phyloP scores from a whole-genome alignment of 108 stramenopile species.

The Asterionellopsis glacialis region DNA sequence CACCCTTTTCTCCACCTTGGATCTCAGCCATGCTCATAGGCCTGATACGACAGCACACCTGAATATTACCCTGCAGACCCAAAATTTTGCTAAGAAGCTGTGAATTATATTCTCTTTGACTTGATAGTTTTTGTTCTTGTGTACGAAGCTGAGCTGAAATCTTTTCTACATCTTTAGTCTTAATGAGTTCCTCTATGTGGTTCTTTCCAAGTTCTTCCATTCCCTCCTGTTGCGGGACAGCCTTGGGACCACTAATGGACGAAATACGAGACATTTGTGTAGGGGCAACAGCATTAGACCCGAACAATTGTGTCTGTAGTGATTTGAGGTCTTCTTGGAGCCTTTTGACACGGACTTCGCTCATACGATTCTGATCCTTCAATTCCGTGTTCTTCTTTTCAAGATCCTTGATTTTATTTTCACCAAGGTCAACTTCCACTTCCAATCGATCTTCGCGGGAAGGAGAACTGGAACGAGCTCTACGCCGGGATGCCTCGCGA shows the following conservation, averaged over 20 bases:
- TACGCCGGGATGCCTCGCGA: slow-evolving; percentile 11
- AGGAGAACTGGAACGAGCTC: slow-evolving; percentile 69
- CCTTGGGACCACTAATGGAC: slow-evolving; percentile 10
- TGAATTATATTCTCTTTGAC: slow-evolving; percentile 83
- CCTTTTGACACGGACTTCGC: slow-evolving; percentile 56
- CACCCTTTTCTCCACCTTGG: slow-evolving; percentile 55
- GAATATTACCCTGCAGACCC: slow-evolving; percentile 86
- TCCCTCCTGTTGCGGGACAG: no score
- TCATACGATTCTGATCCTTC: slow-evolving; percentile 79
- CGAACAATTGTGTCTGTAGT: slow-evolving; percentile 54
- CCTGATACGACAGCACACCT: slow-evolving; percentile 87
- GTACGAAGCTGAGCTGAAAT: slow-evolving; percentile 64
- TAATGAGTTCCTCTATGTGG: slow-evolving; percentile 64
- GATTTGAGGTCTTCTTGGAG: slow-evolving; percentile 73
- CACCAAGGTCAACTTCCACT: slow-evolving; percentile 35
- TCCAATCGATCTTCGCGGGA: slow-evolving; percentile 54
- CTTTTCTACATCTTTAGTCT: slow-evolving; percentile 34
- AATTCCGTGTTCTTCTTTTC: slow-evolving; percentile 48
- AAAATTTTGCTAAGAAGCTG: slow-evolving; percentile 85
- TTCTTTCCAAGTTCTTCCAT: slow-evolving; percentile 2
- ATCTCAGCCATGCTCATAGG: slow-evolving; percentile 76
- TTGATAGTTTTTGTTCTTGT: slow-evolving; percentile 62
- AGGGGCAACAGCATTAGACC: slow-evolving; percentile 33
- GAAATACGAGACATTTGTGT: slow-evolving; percentile 48
- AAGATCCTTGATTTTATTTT: slow-evolving; percentile 46